These are phyloP conservation scores for Alternaria ventricosa DNA, from an alignment of 2,329 filamentous ascomycete species.

Conservation along the genomic window DNA sequence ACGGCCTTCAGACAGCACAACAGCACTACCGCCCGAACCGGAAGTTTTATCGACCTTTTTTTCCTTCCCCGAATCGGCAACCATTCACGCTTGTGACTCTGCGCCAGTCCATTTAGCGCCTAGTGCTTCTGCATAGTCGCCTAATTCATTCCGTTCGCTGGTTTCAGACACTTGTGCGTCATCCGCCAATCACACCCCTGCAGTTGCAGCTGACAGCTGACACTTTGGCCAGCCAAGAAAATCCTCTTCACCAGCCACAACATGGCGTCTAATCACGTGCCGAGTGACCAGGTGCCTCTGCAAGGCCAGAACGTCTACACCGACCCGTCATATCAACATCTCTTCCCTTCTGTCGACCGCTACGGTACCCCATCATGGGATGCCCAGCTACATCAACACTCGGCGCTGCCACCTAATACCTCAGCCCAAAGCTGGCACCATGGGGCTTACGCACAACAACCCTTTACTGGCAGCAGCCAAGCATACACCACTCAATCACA, in stretches of 20 bases:
- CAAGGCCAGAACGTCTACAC: slow-evolving; percentile 44
- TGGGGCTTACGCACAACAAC: slow-evolving; percentile 33
- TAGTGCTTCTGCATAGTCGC: slow-evolving; percentile 42
- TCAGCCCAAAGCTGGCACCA: slow-evolving; percentile 36
- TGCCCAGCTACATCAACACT: slow-evolving; percentile 34
- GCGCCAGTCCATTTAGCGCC: slow-evolving; percentile 40
- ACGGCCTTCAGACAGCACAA: slow-evolving; percentile 19
- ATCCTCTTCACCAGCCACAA: slow-evolving; percentile 10
- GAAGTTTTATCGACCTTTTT: slow-evolving; percentile 44
- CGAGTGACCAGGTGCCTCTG: slow-evolving; percentile 39
- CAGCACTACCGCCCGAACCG: slow-evolving; percentile 37
- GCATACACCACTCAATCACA: slow-evolving; percentile 32
- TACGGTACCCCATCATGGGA: slow-evolving; percentile 41
- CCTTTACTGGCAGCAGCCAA: slow-evolving; percentile 32
- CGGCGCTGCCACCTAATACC: slow-evolving; percentile 25
- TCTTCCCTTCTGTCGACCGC: slow-evolving; percentile 40
- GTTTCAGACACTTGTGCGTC: slow-evolving; percentile 29
- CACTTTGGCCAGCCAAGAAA: slow-evolving; percentile 18
- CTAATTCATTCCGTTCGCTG: slow-evolving; percentile 33
- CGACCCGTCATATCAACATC: slow-evolving; percentile 38
- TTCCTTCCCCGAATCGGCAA: slow-evolving; percentile 32
- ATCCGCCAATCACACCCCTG: slow-evolving; percentile 37
- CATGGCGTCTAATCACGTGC: slow-evolving; percentile 50
- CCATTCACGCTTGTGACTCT: slow-evolving; percentile 36
- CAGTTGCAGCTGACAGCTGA: slow-evolving; percentile 14